Evolutionary conservation across 495 filamentous ascomycete species (phyloP), one percentile per base, ranked within the genome.

Genomic region (Penicillium tannophilum): DNA sequence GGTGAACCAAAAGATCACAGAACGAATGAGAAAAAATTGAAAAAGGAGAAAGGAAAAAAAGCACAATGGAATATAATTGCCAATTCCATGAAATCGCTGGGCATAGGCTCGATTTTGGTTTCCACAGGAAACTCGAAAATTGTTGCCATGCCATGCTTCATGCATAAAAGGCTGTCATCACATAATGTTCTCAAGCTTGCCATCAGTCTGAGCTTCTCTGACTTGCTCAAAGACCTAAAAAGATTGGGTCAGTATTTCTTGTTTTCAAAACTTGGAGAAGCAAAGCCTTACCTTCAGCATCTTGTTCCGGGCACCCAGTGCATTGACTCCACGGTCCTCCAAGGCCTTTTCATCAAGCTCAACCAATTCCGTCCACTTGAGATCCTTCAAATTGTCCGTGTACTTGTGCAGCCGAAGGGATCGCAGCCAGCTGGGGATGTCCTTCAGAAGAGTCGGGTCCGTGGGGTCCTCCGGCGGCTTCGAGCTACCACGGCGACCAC

Each of bases 391-490:
- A 69, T 98, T 93, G 62, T 98, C 94, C 36, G 94, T 98, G 75
- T 98, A 98, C 79, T 98, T 98, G 79, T 98, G 94, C 63, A 98
- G 79, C 58, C 94, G 87, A 67, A 98, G 80, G 72, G 91, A 97
- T 76, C 94, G 87, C 70, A 98, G 81, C 94, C 94, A 98, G 71
- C 84, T 87, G 61, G 95, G 93, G 63, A 98, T 96, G 70, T 98
- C 94, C 79, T 95, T 91, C 72, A 98, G 80, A 62, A 98, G 84
- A 45, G 79, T 84, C 10, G 90, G 88, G 71, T 98, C 95, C 12
- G 93, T 97, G 10, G 94, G 94, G 68, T 98, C 94, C 78, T 98
- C 94, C 42, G 94, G 94, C 33, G 94, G 94, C 82, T 97, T 97
- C 43, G 91, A 96, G 76, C 88, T 97, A 62, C 95, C 94, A 65